Conservation (phyloP, 2,329 filamentous ascomycete species). For the Cladosporium sp. region DNA sequence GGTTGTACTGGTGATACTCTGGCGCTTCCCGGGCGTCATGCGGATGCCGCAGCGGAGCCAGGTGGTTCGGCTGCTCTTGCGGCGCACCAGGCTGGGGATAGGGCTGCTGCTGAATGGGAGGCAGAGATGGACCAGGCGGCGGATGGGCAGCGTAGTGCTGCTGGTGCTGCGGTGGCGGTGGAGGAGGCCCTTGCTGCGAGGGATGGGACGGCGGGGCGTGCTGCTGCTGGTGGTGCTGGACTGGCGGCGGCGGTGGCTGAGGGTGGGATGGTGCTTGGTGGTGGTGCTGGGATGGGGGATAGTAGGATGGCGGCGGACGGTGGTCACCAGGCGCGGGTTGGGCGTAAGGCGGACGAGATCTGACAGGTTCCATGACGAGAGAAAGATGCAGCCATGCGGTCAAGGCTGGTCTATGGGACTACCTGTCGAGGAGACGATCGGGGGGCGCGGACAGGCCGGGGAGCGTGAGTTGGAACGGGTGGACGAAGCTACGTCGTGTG, state of each 20-base stretch:
- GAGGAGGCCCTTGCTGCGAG: slow-evolving; percentile 16
- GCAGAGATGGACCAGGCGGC: slow-evolving; percentile 17
- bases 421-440: slow-evolving; percentile 10
- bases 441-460: slow-evolving; percentile 71
- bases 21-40: slow-evolving; percentile 21
- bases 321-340: slow-evolving; percentile 5
- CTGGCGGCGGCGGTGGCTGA: slow-evolving; percentile 13
- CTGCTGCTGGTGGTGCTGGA: slow-evolving; percentile 16
- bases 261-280: slow-evolving; percentile 15
- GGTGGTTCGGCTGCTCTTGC: slow-evolving; percentile 20
- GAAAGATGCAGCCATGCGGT: slow-evolving; percentile 13
- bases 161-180: slow-evolving; percentile 17
- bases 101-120: slow-evolving; percentile 22
- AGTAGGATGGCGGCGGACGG: slow-evolving; percentile 12
- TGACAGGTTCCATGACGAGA: slow-evolving; percentile 13
- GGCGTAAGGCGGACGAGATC: slow-evolving; percentile 10
- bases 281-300: slow-evolving; percentile 11
- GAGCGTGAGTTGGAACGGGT: slow-evolving; percentile 44
- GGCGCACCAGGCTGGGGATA: slow-evolving; percentile 19
- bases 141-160: slow-evolving; percentile 13
- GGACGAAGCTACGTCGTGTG: slow-evolving; percentile 5
- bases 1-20: slow-evolving; percentile 28
- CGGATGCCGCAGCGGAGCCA: slow-evolving; percentile 26
- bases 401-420: slow-evolving; percentile 13
- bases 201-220: slow-evolving; percentile 14